These are phyloP conservation scores for Trametes hirsuta DNA, from an alignment of 1,284 basidiomycete species.

Conservation along the genomic window DNA sequence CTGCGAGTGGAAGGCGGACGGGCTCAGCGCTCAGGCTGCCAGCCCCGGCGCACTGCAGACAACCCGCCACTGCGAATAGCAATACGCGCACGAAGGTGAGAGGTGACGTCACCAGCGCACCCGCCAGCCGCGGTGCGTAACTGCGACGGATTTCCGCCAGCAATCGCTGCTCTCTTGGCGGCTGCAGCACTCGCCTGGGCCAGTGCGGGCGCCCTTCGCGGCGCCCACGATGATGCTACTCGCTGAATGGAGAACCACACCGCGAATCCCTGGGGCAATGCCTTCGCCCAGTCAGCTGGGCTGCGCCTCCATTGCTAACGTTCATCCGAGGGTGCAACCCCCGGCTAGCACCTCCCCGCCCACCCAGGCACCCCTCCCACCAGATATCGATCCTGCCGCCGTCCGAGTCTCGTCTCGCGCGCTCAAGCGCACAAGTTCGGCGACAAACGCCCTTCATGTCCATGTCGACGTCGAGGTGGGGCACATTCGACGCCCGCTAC, in stretches of 20 bases:
- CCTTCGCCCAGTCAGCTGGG: background rate
- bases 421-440: background rate
- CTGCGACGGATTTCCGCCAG: conserved; percentile 10
- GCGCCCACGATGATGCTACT: background rate
- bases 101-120: background rate
- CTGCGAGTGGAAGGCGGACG: too few species aligned
- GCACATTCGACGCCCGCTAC: background rate
- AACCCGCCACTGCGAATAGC: background rate
- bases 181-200: background rate
- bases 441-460: background rate
- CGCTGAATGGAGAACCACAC: background rate
- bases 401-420: background rate
- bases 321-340: background rate
- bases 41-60: too few species aligned
- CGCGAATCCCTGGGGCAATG: background rate
- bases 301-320: background rate
- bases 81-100: background rate
- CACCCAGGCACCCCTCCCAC: background rate
- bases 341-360: background rate
- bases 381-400: background rate
- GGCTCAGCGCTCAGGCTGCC: too few species aligned
- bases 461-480: background rate
- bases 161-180: background rate
- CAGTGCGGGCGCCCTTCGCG: background rate
- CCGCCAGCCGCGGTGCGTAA: background rate